Conservation (phyloP, 805 yeast species). For the Lipomyces lipofer region DNA sequence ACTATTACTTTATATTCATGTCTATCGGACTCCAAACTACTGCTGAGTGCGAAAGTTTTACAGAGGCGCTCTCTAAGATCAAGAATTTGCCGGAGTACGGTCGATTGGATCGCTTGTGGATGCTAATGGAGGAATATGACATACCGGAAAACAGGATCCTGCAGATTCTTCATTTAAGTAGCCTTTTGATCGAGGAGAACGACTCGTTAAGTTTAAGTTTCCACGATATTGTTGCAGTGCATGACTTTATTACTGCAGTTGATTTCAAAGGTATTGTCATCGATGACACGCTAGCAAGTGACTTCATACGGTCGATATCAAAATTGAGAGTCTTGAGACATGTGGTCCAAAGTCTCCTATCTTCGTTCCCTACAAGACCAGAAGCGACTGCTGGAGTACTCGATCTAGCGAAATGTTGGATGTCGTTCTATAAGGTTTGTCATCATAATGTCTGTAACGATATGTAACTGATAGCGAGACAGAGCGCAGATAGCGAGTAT, state of each 20-base stretch:
- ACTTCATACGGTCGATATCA: background rate
- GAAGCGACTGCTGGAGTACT: background rate
- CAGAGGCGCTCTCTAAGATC: background rate
- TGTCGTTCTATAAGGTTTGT: slow-evolving; percentile 3
- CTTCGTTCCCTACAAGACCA: background rate
- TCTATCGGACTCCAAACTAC: too few species aligned
- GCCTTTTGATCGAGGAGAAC: background rate
- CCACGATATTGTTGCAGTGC: background rate
- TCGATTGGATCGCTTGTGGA: too few species aligned
- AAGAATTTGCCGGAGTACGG: background rate
- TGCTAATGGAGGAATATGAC: background rate
- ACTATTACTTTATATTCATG: too few species aligned
- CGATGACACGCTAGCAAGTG: slow-evolving; percentile 2
- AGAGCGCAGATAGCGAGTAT: too few species aligned
- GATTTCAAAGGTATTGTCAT: slow-evolving; percentile 1
- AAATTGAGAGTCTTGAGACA: background rate
- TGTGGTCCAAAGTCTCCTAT: background rate
- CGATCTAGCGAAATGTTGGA: slow-evolving; percentile 5
- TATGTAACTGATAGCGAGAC: too few species aligned
- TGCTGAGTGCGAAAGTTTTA: background rate
- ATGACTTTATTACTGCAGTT: slow-evolving; percentile 4
- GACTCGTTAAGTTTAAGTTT: background rate
- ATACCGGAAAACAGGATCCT: background rate
- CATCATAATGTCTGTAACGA: too few species aligned
- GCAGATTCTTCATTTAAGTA: background rate